Percentiles rank a stretch among this genome's conserved stretches.
Evolutionary conservation across 805 yeast species (phyloP).

Genomic region (Yamadazyma nakazawae): DNA sequence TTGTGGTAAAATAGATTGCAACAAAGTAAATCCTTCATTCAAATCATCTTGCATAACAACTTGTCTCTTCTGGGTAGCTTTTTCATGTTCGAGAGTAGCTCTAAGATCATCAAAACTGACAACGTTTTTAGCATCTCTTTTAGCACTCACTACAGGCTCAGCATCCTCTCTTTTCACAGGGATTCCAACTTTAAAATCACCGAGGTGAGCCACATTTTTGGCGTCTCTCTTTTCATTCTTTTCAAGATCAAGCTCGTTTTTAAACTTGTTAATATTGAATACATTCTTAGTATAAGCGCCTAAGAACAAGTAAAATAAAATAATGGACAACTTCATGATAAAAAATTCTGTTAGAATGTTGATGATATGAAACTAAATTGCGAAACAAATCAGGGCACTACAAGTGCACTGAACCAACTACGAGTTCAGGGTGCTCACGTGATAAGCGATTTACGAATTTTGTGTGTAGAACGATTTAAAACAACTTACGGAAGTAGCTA

Average conservation of each 20-base stretch:
- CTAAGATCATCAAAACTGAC: slow-evolving; percentile 6
- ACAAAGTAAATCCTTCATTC: slow-evolving; percentile 13
- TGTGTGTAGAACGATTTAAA: no score
- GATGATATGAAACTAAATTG: not conserved
- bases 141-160: not conserved
- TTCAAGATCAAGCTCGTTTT: not conserved
- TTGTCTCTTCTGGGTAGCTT: slow-evolving; percentile 10
- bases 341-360: not conserved
- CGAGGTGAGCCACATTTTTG: slow-evolving; percentile 5
- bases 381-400: not conserved
- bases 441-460: no score
- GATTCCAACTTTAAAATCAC: not conserved
- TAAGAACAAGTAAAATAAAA: slow-evolving; percentile 3
- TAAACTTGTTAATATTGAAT: not conserved
- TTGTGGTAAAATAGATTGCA: slow-evolving; percentile 38
- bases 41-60: slow-evolving; percentile 9
- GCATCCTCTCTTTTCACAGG: slow-evolving; percentile 7
- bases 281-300: slow-evolving; percentile 8
- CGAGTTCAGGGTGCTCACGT: no score
- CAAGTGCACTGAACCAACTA: not conserved
- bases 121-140: slow-evolving; percentile 12
- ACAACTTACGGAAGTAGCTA: not conserved
- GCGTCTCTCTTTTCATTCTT: not conserved
- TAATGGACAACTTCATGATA: not conserved
- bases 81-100: slow-evolving; percentile 3